Evolutionary conservation across 352 stramenopile genomes (phyloP), one percentile per base, ranked within the genome.

Genomic region (Pythium utonaiense): DNA sequence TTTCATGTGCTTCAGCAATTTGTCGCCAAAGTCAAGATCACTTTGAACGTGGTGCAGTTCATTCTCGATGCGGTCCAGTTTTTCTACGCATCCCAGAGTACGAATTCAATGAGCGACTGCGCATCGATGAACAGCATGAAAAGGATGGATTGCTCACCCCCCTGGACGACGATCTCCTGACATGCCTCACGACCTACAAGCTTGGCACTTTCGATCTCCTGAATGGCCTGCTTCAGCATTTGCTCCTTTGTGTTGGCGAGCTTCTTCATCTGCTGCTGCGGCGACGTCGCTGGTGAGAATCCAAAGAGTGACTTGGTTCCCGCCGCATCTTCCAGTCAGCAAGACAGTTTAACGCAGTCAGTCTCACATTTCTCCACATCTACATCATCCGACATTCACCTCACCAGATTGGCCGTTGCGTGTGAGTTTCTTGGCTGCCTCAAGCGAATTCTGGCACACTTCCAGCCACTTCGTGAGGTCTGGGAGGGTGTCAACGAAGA

Each of bases 401-500:
- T 50, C 31, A 34, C 54, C 52, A 2, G 53, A 51, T 14, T 56
- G 59, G 9, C 55, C 59, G 19, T 64, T 69, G 25, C 72, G 64
- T 2, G 66, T 78, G 58, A 83, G 57, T 51, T 84, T 77, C 24
- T 83, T 81, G 53, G 75, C 71, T 10, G 73, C 67, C 22, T 80
- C 74, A 4, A 92, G 60, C 22, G 80, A 80, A 57, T 94, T 89
- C 48, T 89, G 75, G 6, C 80, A 81, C 14, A 94, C 80, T 49
- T 91, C 77, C 33, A 94, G 69, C 85, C 85, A 94, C 59, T 91
- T 88, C 65, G 78, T 83, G 10, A 87, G 68, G 49, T 92, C 78
- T 1, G 42, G 45, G 8, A 85, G 57, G 36, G 75, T 66, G 38
- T 93, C 82, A 30, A 92, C 82, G 50, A 86, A 92, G 60, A 91